Evolutionary conservation across 331 rosid genomes (phyloP).

Genomic region (Quercus lobata): DNA sequence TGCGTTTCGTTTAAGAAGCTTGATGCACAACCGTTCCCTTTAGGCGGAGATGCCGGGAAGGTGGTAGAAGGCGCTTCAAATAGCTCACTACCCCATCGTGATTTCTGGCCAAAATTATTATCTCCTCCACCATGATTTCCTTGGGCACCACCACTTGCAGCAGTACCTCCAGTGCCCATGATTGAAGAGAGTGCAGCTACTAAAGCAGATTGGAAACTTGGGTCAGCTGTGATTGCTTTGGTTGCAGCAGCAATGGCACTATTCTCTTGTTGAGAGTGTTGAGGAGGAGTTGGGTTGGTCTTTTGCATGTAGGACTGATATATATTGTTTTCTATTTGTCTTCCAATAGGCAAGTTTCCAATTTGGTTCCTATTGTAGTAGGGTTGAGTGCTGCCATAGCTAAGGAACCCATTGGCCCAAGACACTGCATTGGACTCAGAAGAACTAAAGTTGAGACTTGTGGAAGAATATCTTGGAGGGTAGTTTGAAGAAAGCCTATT

Average conservation of each 20-base stretch:
- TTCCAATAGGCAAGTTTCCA: conserved; percentile 35
- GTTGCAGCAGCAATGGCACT: conserved; percentile 79
- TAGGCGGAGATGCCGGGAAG: conserved; percentile 28
- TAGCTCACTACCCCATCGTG: conserved; percentile 34
- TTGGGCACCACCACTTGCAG: conserved; percentile 12
- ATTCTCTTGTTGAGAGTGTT: conserved; percentile 26
- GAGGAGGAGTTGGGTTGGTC: conserved; percentile 12
- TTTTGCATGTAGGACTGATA: conserved; percentile 50
- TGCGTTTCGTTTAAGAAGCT: conserved; percentile 48
- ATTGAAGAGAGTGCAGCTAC: conserved; percentile 72
- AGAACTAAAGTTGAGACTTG: conserved; percentile 61
- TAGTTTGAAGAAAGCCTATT: conserved; percentile 37
- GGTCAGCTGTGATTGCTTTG: conserved; percentile 78
- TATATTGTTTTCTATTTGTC: conserved; percentile 30
- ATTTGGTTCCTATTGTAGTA: conserved; percentile 32
- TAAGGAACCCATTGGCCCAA: conserved; percentile 57
- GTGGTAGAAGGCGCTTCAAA: conserved; percentile 23
- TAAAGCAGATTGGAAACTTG: conserved; percentile 79
- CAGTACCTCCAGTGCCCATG: conserved; percentile 36
- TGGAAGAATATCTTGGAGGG: conserved; percentile 41
- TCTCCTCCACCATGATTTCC: conserved; percentile 31
- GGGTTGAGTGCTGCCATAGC: conserved; percentile 30
- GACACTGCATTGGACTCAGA: conserved; percentile 39
- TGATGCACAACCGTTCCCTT: conserved; percentile 50
- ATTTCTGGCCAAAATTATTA: conserved; percentile 23